These are phyloP conservation scores for Tolypocladium guangdongense DNA, from an alignment of 2,329 filamentous ascomycete species.

Conservation along the genomic window DNA sequence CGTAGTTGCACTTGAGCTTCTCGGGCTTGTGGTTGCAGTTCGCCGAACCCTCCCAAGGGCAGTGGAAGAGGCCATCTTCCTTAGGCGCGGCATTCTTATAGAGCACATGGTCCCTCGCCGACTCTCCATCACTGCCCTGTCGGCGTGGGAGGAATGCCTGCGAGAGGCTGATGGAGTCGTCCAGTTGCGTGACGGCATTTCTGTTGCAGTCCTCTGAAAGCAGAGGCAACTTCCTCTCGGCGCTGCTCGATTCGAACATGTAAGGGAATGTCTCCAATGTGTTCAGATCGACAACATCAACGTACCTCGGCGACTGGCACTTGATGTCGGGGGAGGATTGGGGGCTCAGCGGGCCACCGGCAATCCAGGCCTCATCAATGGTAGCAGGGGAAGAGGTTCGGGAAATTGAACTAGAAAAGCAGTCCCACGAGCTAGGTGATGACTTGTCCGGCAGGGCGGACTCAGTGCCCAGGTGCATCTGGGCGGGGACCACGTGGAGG, in stretches of 20 bases:
- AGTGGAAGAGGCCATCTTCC: constrained; percentile 80
- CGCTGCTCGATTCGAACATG: constrained; percentile 12
- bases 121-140: constrained; percentile 41
- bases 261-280: constrained; percentile 9
- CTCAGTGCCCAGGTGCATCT: constrained; percentile 45
- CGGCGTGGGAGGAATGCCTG: constrained; percentile 34
- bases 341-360: constrained; percentile 18
- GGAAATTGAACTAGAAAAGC: constrained; percentile 41
- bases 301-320: constrained; percentile 44
- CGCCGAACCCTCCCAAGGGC: constrained; percentile 65
- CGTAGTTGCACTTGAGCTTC: constrained; percentile 98
- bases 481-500: constrained; percentile 44
- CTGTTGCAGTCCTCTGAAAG: constrained; percentile 16
- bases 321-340: constrained; percentile 38
- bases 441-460: constrained; percentile 36
- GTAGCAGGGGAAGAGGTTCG: constrained; percentile 39
- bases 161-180: constrained; percentile 17
- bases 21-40: constrained; percentile 83
- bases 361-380: constrained; percentile 36
- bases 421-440: constrained; percentile 40
- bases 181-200: constrained; percentile 13
- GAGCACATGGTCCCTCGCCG: constrained; percentile 54
- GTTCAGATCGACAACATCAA: constrained; percentile 11
- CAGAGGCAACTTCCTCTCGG: constrained; percentile 19
- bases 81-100: constrained; percentile 57